phyloP scores from a whole-genome alignment of 164 flowering plant species.

The Magnolia changhungtana region DNA sequence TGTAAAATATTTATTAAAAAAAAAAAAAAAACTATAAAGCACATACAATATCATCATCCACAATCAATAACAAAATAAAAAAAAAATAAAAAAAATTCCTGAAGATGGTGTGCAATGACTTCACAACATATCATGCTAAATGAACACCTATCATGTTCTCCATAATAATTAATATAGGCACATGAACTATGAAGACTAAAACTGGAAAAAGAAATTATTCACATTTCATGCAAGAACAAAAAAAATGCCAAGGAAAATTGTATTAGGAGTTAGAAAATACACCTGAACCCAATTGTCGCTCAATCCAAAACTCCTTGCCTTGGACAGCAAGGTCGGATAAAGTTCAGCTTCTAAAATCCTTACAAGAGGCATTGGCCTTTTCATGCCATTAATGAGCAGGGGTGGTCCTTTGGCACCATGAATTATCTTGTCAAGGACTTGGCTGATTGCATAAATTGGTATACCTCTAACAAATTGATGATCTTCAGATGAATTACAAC shows the following conservation, averaged over 20 bases:
- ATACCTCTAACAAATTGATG: conserved; percentile 94
- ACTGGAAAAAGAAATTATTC: not conserved
- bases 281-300: conserved; percentile 87
- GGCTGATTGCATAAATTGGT: conserved; percentile 70
- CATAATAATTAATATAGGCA: not conserved
- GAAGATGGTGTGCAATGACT: not conserved
- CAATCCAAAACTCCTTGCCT: conserved; percentile 92
- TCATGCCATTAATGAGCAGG: conserved; percentile 75
- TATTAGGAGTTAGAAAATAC: conserved; percentile 11
- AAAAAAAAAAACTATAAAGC: too few species aligned
- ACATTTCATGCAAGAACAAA: not conserved
- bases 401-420: conserved; percentile 63
- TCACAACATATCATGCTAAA: not conserved
- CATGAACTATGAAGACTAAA: not conserved
- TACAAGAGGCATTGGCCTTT: conserved; percentile 82
- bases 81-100: not conserved
- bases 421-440: conserved; percentile 74
- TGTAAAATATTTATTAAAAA: too few species aligned
- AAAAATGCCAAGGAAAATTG: not conserved
- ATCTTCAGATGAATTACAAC: conserved; percentile 73
- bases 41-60: too few species aligned
- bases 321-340: conserved; percentile 90
- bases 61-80: too few species aligned
- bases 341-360: conserved; percentile 88
- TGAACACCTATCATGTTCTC: not conserved